Evolutionary conservation across 495 filamentous ascomycete species (phyloP).

Genomic region (Apiosordaria backusii): DNA sequence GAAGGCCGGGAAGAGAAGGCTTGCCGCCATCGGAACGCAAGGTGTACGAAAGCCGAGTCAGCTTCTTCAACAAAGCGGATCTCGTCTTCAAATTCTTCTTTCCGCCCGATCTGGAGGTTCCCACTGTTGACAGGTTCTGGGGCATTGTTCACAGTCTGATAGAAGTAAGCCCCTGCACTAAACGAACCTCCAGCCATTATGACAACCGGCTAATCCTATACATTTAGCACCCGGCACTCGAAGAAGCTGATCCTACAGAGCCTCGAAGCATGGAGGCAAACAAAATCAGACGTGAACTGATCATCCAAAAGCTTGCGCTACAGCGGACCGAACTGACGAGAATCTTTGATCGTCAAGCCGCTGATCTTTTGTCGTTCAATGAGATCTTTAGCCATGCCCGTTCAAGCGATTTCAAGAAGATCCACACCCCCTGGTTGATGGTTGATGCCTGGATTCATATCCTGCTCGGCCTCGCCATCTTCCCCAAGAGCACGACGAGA

Average conservation of each 20-base stretch:
- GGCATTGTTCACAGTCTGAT: conserved; percentile 30
- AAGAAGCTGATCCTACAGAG: background rate
- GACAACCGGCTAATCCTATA: background rate
- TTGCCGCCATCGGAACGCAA: conserved; percentile 7
- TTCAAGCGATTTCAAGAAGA: background rate
- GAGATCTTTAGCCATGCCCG: background rate
- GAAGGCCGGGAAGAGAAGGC: background rate
- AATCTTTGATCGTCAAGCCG: background rate
- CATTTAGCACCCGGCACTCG: background rate
- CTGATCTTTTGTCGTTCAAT: background rate
- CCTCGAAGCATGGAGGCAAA: background rate
- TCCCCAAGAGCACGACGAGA: background rate
- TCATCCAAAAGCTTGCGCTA: background rate
- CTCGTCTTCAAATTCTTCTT: conserved; percentile 37
- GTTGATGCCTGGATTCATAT: conserved; percentile 11
- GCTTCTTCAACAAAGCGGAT: conserved; percentile 33
- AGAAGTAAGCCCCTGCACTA: conserved; percentile 15
- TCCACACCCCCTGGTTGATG: background rate
- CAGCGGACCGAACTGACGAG: background rate
- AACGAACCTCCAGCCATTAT: background rate
- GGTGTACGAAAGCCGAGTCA: conserved; percentile 27
- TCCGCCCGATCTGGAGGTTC: conserved; percentile 18
- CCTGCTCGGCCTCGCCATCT: conserved; percentile 3
- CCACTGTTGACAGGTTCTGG: conserved; percentile 36
- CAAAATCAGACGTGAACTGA: background rate